Evolutionary conservation across 225 moss, liverwort and hornwort species (phyloP).

Genomic region (Sphagnum tenellum): DNA sequence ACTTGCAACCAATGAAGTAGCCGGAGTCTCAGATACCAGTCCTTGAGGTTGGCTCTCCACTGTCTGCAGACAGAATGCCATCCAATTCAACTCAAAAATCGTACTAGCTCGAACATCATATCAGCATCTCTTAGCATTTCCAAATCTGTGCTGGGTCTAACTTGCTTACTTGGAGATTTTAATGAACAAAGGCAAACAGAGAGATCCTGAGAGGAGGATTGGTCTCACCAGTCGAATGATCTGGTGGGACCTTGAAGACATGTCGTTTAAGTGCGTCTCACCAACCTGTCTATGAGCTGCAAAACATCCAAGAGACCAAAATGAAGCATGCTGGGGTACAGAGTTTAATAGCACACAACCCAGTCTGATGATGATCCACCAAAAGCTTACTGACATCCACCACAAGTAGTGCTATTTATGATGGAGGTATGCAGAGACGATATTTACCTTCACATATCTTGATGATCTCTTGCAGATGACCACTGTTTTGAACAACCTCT

Average conservation of each 20-base stretch:
- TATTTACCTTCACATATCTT: conserved; percentile 86
- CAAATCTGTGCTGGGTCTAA: too few species aligned
- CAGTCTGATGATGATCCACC: too few species aligned
- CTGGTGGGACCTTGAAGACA: conserved; percentile 90
- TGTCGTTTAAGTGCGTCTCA: conserved; percentile 91
- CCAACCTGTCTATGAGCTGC: conserved; percentile 97
- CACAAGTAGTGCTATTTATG: neutral
- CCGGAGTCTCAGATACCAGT: conserved; percentile 39
- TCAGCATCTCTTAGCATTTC: too few species aligned
- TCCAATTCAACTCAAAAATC: too few species aligned
- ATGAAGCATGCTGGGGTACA: too few species aligned
- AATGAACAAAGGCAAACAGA: neutral
- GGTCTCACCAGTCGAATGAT: conserved; percentile 71
- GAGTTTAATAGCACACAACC: too few species aligned
- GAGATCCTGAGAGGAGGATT: conserved; percentile 7
- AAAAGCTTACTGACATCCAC: too few species aligned
- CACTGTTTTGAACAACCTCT: conserved; percentile 72
- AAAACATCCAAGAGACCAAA: neutral
- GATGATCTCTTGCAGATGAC: conserved; percentile 70
- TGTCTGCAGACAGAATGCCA: conserved; percentile 32
- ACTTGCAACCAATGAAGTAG: conserved; percentile 78
- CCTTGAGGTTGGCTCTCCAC: conserved; percentile 79
- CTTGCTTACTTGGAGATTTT: too few species aligned
- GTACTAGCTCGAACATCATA: too few species aligned
- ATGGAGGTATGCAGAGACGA: neutral